These are phyloP conservation scores for Aspergillus udagawae DNA, from an alignment of 2,329 filamentous ascomycete genomes.

Conservation along the genomic window DNA sequence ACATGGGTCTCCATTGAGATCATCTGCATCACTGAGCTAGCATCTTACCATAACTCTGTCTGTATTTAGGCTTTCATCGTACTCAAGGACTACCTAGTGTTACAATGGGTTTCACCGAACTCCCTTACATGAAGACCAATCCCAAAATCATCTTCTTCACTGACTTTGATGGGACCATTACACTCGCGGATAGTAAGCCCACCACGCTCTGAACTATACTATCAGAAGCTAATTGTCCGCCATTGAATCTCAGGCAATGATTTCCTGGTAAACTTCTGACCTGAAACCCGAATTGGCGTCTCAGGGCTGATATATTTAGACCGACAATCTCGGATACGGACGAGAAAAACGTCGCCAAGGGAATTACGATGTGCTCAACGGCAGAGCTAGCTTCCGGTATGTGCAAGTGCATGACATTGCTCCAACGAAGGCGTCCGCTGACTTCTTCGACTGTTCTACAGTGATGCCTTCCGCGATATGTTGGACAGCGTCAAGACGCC, in stretches of 20 bases:
- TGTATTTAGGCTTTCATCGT: neutral
- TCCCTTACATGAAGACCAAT: conserved; percentile 49
- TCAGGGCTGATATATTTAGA: conserved; percentile 55
- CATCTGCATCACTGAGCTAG: neutral
- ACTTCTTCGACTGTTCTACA: conserved; percentile 21
- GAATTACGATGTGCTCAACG: conserved; percentile 73
- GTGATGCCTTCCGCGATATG: conserved; percentile 84
- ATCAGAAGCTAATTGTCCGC: conserved; percentile 9
- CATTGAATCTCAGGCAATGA: conserved; percentile 53
- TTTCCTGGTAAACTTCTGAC: conserved; percentile 49
- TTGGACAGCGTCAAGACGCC: conserved; percentile 79
- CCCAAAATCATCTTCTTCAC: conserved; percentile 97
- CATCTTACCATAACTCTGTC: neutral
- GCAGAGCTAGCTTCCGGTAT: conserved; percentile 66
- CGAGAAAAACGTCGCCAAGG: conserved; percentile 63
- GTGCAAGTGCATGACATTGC: neutral
- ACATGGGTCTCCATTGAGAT: neutral
- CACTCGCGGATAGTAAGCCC: conserved; percentile 61
- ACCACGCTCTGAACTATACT: neutral
- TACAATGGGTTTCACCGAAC: conserved; percentile 29
- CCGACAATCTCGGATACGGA: conserved; percentile 88
- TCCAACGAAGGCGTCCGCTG: neutral
- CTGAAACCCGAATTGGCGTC: neutral
- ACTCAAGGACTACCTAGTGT: neutral
- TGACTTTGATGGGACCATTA: conserved; percentile 97